A percentile compares a stretch with the other conserved stretches of the same genome.
Conservation (phyloP, 345 rosid genomes). For the Salix brachista region DNA sequence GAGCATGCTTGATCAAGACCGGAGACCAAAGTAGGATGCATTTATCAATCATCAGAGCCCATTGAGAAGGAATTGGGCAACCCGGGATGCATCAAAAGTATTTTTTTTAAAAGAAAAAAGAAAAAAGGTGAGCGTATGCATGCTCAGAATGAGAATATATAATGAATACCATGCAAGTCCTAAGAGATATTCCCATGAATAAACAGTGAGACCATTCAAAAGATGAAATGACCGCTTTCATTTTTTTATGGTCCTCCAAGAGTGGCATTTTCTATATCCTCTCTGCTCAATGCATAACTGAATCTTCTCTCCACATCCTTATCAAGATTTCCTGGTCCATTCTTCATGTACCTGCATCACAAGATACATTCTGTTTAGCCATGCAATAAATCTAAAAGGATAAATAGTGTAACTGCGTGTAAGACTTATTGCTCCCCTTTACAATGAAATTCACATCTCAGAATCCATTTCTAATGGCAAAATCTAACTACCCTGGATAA, state of each 20-base stretch:
- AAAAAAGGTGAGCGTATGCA: background rate
- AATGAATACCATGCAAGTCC: background rate
- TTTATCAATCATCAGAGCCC: background rate
- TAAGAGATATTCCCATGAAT: background rate
- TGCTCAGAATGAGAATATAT: background rate
- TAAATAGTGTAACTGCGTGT: background rate
- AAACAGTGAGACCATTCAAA: background rate
- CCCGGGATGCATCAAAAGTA: background rate
- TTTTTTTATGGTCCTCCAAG: slow-evolving; percentile 80
- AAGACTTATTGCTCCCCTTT: background rate
- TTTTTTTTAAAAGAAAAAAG: too few species aligned
- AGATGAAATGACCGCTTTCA: background rate
- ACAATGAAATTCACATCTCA: background rate
- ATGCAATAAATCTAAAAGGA: background rate
- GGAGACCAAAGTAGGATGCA: background rate
- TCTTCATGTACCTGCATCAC: slow-evolving; percentile 72
- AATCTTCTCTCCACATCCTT: slow-evolving; percentile 93
- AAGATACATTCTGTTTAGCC: slow-evolving; percentile 6
- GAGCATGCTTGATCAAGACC: too few species aligned
- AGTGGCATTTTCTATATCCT: slow-evolving; percentile 84
- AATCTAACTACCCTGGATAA: background rate
- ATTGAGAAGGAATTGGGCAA: background rate
- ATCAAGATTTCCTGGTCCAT: slow-evolving; percentile 85
- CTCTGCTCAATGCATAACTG: slow-evolving; percentile 90
- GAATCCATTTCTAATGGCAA: background rate